Percentiles rank a stretch among this genome's conserved stretches.
Evolutionary conservation across 2,329 filamentous ascomycete species (phyloP).

Genomic region (Didymella pomorum): DNA sequence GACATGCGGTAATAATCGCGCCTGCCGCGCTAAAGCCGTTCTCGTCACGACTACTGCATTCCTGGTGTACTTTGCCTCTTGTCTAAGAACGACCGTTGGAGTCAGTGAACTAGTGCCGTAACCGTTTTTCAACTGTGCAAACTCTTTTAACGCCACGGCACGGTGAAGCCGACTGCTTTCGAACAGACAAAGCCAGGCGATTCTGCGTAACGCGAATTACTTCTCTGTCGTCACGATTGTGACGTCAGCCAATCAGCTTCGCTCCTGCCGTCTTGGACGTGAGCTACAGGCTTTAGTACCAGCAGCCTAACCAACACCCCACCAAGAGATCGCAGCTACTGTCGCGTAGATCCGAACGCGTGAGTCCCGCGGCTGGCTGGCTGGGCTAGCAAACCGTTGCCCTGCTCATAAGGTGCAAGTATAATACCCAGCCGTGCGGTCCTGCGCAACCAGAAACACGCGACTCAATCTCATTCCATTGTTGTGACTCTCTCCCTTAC

Average conservation of each 20-base stretch:
- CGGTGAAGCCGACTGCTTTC: conserved; percentile 21
- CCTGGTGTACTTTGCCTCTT: conserved; percentile 12
- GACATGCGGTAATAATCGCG: conserved; percentile 1
- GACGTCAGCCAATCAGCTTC: conserved; percentile 13
- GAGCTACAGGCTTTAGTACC: conserved; percentile 18
- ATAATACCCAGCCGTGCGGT: conserved; percentile 21
- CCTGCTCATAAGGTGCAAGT: conserved; percentile 8
- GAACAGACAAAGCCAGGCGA: conserved; percentile 14
- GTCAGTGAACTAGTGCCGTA: conserved; percentile 16
- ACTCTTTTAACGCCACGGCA: conserved; percentile 18
- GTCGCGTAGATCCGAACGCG: conserved; percentile 22
- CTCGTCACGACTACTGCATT: conserved; percentile 12
- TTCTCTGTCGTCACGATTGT: conserved; percentile 22
- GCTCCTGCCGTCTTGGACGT: conserved; percentile 16
- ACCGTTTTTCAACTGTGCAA: conserved; percentile 14
- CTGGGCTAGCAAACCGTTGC: conserved; percentile 10
- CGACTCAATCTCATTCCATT: conserved; percentile 11
- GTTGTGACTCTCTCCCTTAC: conserved; percentile 16
- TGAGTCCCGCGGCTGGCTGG: conserved; percentile 12
- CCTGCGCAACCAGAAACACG: conserved; percentile 16
- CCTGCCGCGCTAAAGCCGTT: conserved; percentile 6
- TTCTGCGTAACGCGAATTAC: conserved; percentile 8
- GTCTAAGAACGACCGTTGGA: conserved; percentile 1
- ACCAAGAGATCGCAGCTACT: conserved; percentile 20
- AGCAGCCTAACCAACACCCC: conserved; percentile 17